Conservation (phyloP, 2,329 filamentous ascomycete genomes). For the Zymoseptoria passerinii region DNA sequence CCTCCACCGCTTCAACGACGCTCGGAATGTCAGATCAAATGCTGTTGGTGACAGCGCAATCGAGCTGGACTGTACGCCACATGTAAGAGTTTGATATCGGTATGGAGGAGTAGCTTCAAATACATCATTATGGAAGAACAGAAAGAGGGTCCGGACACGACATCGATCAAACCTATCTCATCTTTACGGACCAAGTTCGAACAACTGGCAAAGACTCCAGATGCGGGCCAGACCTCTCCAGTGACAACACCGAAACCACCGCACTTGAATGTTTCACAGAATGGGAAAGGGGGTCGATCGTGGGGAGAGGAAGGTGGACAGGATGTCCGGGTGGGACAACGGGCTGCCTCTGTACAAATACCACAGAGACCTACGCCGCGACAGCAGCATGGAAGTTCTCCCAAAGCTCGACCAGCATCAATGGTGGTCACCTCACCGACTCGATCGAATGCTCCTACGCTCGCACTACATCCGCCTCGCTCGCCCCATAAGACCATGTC, state of each 20-base stretch:
- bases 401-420: constrained; percentile 38
- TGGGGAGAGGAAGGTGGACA: background rate
- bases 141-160: constrained; percentile 61
- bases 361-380: constrained; percentile 5
- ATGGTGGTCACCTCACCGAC: constrained; percentile 40
- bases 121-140: constrained; percentile 16
- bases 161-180: constrained; percentile 74
- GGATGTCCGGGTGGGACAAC: background rate
- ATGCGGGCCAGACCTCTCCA: constrained; percentile 13
- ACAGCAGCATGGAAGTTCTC: constrained; percentile 28
- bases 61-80: background rate
- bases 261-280: background rate
- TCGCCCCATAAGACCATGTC: constrained; percentile 45
- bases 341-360: background rate
- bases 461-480: constrained; percentile 61
- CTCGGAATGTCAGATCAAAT: background rate
- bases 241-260: background rate
- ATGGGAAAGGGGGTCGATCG: background rate
- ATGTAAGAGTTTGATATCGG: background rate
- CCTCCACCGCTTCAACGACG: background rate
- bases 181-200: constrained; percentile 75
- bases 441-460: constrained; percentile 52
- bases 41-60: background rate
- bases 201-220: constrained; percentile 47
- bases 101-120: background rate